Percentiles rank a stretch among this genome's conserved stretches.
phyloP scores from a whole-genome alignment of 116 monocot species.

The Phalaenopsis hybrid region DNA sequence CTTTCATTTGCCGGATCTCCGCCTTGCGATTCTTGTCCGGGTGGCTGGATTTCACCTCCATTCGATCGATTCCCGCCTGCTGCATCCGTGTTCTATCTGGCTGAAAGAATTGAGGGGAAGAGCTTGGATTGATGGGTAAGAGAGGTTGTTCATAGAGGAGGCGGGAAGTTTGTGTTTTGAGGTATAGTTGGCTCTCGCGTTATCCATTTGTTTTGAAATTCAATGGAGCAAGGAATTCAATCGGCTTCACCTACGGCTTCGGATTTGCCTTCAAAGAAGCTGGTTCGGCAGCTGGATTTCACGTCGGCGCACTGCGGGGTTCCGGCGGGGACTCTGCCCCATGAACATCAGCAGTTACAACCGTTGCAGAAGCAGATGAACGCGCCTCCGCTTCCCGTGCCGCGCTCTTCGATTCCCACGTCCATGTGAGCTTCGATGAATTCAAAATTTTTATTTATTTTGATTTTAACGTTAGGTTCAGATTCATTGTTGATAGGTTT shows the following conservation, averaged over 20 bases:
- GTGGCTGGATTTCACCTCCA: background rate
- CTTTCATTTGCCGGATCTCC: conserved; percentile 3
- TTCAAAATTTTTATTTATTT: background rate
- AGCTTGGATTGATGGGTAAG: background rate
- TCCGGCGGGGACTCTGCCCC: conserved; percentile 11
- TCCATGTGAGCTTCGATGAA: conserved; percentile 17
- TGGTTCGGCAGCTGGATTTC: conserved; percentile 53
- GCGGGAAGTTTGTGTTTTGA: background rate
- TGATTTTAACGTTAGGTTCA: background rate
- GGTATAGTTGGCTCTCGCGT: background rate
- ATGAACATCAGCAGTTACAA: background rate
- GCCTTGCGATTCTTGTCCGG: background rate
- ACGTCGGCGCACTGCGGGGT: conserved; percentile 27
- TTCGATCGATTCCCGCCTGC: background rate
- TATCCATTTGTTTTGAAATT: background rate
- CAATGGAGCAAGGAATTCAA: conserved; percentile 24
- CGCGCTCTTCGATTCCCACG: conserved; percentile 13
- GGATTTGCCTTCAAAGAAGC: conserved; percentile 46
- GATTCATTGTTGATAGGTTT: conserved; percentile 3
- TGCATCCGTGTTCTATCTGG: background rate
- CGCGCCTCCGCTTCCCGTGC: conserved; percentile 19
- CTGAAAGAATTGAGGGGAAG: background rate
- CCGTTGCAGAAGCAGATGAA: conserved; percentile 5
- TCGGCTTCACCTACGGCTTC: conserved; percentile 22
- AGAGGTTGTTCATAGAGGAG: background rate